Percentiles rank a stretch among this genome's conserved stretches.
Conservation (phyloP, 129 eudicot genomes). For the Centella asiatica region DNA sequence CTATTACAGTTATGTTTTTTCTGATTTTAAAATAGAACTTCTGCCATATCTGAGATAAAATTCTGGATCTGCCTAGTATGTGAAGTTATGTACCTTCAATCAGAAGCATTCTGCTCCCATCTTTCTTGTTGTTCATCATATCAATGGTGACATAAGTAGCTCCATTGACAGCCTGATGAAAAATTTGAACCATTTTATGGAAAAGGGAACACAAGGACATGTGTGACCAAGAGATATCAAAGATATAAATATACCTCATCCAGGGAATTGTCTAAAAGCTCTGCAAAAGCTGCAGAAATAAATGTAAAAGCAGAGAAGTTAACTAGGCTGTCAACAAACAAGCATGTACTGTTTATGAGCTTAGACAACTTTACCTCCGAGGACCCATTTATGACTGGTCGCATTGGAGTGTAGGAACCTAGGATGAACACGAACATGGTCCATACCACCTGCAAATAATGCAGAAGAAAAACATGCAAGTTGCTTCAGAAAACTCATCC, state of each 20-base stretch:
- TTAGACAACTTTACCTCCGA: constrained; percentile 63
- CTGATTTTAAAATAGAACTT: too few relatives aligned
- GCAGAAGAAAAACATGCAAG: background rate
- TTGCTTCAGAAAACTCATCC: constrained; percentile 9
- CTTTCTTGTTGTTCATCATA: constrained; percentile 73
- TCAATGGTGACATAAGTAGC: constrained; percentile 81
- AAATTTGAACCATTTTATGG: background rate
- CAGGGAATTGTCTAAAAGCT: constrained; percentile 84
- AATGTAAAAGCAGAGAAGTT: constrained; percentile 3
- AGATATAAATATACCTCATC: constrained; percentile 55
- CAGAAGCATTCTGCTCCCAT: constrained; percentile 74
- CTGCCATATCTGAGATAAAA: too few relatives aligned
- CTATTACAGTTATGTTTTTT: too few relatives aligned
- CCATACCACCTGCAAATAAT: constrained; percentile 73
- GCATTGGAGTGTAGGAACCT: constrained; percentile 91
- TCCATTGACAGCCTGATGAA: constrained; percentile 62
- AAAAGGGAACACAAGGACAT: background rate
- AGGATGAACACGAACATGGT: constrained; percentile 96
- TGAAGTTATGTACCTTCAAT: constrained; percentile 59
- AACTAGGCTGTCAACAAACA: constrained; percentile 2
- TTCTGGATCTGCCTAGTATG: too few relatives aligned
- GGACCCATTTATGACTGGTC: constrained; percentile 99
- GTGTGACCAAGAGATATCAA: constrained; percentile 2
- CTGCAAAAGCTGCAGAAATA: constrained; percentile 71
- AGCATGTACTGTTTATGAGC: background rate